These are phyloP conservation scores for Lagenidium giganteum DNA, from an alignment of 352 stramenopile species.

Conservation along the genomic window DNA sequence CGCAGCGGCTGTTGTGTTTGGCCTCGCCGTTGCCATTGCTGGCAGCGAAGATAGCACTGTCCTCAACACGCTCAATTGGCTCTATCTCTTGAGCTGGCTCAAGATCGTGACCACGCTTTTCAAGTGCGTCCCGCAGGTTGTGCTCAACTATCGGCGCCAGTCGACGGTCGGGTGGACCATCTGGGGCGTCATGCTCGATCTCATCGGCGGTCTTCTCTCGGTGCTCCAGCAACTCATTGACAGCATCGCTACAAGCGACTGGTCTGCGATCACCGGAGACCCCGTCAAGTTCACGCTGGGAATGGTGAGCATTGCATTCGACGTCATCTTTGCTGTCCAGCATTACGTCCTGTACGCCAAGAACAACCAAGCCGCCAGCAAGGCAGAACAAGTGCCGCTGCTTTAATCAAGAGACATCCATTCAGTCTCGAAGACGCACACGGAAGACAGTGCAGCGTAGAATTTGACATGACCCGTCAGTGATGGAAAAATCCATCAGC, in stretches of 20 bases:
- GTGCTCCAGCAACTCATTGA: constrained; percentile 90
- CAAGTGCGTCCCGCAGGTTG: constrained; percentile 93
- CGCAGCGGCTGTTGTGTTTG: constrained; percentile 32
- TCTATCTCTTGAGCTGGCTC: constrained; percentile 90
- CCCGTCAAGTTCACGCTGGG: constrained; percentile 92
- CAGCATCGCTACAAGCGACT: constrained; percentile 84
- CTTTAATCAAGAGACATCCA: too few species aligned
- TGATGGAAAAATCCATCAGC: too few species aligned
- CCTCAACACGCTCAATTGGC: constrained; percentile 82
- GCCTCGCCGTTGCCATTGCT: constrained; percentile 21
- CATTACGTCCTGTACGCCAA: constrained; percentile 91
- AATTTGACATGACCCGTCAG: too few species aligned
- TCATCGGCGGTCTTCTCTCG: constrained; percentile 87
- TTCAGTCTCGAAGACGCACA: too few species aligned
- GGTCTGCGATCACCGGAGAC: constrained; percentile 90
- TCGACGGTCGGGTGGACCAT: constrained; percentile 94
- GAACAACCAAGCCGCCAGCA: too few species aligned
- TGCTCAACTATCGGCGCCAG: constrained; percentile 90
- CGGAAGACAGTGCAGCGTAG: too few species aligned
- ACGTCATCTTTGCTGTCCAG: constrained; percentile 94
- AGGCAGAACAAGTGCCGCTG: too few species aligned
- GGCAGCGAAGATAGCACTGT: constrained; percentile 29
- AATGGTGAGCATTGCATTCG: constrained; percentile 94
- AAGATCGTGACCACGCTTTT: constrained; percentile 92
- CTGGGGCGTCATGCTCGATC: constrained; percentile 96